Evolutionary conservation across 768 basidiomycete genomes (phyloP), one percentile per base, ranked within the genome.

Genomic region (Tephrocybe sp.): DNA sequence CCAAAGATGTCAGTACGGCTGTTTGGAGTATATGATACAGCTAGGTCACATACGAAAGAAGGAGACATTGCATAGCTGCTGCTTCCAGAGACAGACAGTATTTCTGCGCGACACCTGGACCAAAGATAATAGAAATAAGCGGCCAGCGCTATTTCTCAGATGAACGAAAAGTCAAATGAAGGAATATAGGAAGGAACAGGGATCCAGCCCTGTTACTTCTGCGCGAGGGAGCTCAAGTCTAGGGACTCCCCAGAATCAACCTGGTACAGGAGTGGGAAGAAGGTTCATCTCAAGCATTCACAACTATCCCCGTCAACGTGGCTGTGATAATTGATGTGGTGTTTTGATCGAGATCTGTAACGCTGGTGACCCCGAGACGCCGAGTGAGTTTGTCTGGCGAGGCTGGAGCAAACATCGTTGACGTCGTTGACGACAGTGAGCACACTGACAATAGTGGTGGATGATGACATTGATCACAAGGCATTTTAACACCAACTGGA

Each of bases 11-110:
- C 7, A 30, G 34, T 15, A 15, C 34, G n/a, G n/a, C n/a, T n/a
- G n/a, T n/a, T n/a, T n/a, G n/a, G n/a, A n/a, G n/a, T n/a, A n/a
- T n/a, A n/a, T n/a, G n/a, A n/a, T n/a, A n/a, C n/a, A n/a, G n/a
- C n/a, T n/a, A n/a, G n/a, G n/a, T n/a, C 9, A 50, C 53, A 24
- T 24, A 54, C 53, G 37, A 24, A 34, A 54, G 12, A 45, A 42
- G n/a, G n/a, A n/a, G 27, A 45, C 43, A 45, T 34, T 30, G 49
- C 49, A 54, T 54, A n/a, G 16, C 47, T 47, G 39, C 40, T 53
- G 36, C 47, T 53, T 19, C 47, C 47, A 25, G 42, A 48, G 52
- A 39, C 48, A 49, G 44, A 13, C 36, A n/a, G n/a, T n/a, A n/a
- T n/a, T 36, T 22, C 37, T 45, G 38, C 16, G 27, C 22, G 37